Conservation (phyloP, 2,329 filamentous ascomycete species). For the Diplodia scrobiculata region DNA sequence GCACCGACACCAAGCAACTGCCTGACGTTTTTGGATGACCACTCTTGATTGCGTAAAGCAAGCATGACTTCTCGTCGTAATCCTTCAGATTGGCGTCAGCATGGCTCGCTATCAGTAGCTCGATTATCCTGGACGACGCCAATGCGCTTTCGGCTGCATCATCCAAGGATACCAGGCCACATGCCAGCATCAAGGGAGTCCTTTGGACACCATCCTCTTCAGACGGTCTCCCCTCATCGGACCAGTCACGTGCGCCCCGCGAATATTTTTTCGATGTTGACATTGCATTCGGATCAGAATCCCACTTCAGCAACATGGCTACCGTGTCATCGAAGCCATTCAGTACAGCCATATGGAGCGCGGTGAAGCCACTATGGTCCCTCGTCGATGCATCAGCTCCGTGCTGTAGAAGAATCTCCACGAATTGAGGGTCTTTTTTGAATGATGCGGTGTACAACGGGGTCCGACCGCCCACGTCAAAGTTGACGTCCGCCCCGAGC, state of each 20-base stretch:
- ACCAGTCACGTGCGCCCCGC: neutral
- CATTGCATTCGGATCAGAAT: neutral
- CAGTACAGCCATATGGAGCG: neutral
- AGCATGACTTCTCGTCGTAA: neutral
- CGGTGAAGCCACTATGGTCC: neutral
- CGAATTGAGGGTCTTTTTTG: neutral
- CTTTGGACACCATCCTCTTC: neutral
- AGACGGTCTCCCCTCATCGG: neutral
- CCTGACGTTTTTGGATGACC: neutral
- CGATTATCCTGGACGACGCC: neutral
- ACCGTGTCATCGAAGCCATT: neutral
- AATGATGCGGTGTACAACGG: neutral
- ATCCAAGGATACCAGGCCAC: neutral
- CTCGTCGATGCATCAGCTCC: neutral
- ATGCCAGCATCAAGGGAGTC: constrained; percentile 1
- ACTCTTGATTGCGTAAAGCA: neutral
- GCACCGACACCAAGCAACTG: neutral
- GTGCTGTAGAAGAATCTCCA: neutral
- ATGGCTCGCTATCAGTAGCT: neutral
- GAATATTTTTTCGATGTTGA: neutral
- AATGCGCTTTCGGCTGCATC: no score
- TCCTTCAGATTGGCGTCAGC: neutral
- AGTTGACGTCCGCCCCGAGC: neutral
- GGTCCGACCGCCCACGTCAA: neutral
- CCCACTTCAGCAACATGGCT: neutral